Conservation (phyloP, 169 alveolate genomes). For the Cryptosporidium xiaoi region DNA sequence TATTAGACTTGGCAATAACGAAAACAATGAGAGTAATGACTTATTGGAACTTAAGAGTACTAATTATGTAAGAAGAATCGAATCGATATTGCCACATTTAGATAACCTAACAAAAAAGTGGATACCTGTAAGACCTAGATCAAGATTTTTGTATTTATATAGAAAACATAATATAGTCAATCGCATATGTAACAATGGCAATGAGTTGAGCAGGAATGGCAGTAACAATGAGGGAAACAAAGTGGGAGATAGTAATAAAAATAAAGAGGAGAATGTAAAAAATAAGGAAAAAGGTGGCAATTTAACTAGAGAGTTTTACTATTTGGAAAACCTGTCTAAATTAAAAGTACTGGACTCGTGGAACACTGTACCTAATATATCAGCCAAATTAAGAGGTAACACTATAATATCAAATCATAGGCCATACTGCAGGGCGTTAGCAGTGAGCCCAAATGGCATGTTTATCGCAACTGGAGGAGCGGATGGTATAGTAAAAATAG, state of each 20-base stretch:
- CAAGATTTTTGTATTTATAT: constrained; percentile 16
- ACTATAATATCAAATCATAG: constrained; percentile 65
- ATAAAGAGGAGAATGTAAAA: background rate
- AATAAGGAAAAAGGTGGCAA: background rate
- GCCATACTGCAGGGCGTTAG: constrained; percentile 69
- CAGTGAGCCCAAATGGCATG: constrained; percentile 51
- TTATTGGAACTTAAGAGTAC: constrained; percentile 52
- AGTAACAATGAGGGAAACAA: background rate
- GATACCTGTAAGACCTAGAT: constrained; percentile 51
- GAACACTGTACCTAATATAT: constrained; percentile 24
- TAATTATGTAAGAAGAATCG: constrained; percentile 54
- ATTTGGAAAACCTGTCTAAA: constrained; percentile 30
- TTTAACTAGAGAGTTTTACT: constrained; percentile 18
- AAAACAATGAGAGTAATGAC: constrained; percentile 22
- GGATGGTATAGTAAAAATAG: constrained; percentile 65
- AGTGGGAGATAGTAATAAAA: background rate
- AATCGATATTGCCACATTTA: constrained; percentile 49
- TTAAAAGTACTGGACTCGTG: constrained; percentile 30
- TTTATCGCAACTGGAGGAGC: constrained; percentile 74
- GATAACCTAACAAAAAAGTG: constrained; percentile 57
- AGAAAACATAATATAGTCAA: constrained; percentile 23
- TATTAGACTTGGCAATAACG: constrained; percentile 25
- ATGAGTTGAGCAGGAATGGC: background rate
- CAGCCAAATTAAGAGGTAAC: constrained; percentile 54
- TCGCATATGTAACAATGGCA: background rate